Base-by-base conservation (phyloP, 2,329 filamentous ascomycete genomes). In the Cladosporium sp. region DNA sequence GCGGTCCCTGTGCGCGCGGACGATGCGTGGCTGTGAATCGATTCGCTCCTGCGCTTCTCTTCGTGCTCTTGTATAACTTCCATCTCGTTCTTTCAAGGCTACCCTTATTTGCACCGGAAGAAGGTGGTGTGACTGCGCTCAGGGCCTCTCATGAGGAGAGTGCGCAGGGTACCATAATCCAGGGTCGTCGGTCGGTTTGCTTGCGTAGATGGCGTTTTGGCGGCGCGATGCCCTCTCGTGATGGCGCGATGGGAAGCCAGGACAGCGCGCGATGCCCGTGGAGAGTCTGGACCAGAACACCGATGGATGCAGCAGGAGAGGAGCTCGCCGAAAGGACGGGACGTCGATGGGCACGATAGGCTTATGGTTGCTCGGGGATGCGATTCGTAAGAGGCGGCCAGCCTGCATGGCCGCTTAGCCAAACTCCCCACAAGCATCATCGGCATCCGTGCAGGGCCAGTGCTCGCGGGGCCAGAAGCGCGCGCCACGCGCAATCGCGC, bases 21-120 rank as follows among this genome's bases (percentile, higher is more conserved):
- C 22, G 48, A 50, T 31, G 48, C 40, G 48, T 37, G 48, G 40
- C 48, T 50, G 38, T 34, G 28, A 18, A 50, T 43, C 32, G 48
- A 50, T n/a, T 50, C 48, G 9, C 38, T 43, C 32, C 48, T 34
- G n/a, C 9, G 28, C 10, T 40, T 43, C 4, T 28, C 31, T 1
- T 43, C 31, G 18, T 38, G 35, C 40, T 50, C 48, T 5, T 33
- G 48, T 50, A 43, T 50, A 1, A 40, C 35, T n/a, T 50, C 48
- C 48, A 50, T 50, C 31, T 34, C 18, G 31, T 1, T 14, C 16
- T 11, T 38, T 38, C n/a, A 16, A 38, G 8, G 8, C n/a, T 38
- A 11, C 35, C 13, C 35, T 14, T 38, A 13, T 38, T 14, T 38
- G 7, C n/a, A 14, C 35, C 35, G n/a, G n/a, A 14, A 14, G n/a